These are phyloP conservation scores for Cucurbita ficifolia DNA, from an alignment of 306 rosid genomes.

Conservation along the genomic window DNA sequence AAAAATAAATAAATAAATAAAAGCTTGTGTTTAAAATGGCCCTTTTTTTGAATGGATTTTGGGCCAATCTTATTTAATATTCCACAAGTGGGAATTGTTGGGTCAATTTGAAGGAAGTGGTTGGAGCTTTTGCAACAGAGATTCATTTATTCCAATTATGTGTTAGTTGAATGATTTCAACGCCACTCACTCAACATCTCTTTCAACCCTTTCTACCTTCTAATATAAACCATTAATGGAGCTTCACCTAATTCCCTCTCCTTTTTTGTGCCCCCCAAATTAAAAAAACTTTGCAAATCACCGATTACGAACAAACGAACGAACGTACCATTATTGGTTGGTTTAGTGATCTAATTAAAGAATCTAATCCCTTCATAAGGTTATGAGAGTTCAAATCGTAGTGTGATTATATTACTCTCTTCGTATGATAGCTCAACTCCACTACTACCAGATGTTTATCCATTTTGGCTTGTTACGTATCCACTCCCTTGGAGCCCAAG, in stretches of 20 bases:
- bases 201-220: not conserved
- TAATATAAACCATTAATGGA: not conserved
- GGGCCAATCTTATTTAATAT: slow-evolving; percentile 6
- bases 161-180: slow-evolving; percentile 3
- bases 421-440: too few relatives aligned
- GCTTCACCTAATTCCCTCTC: not conserved
- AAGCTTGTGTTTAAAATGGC: not conserved
- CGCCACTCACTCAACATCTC: not conserved
- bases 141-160: slow-evolving; percentile 4
- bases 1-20: not conserved
- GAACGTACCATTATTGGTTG: not conserved
- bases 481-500: too few relatives aligned
- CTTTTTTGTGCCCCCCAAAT: too few relatives aligned
- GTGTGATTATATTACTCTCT: too few relatives aligned
- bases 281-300: not conserved
- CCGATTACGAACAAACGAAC: not conserved
- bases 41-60: not conserved
- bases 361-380: not conserved
- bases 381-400: not conserved
- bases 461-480: too few relatives aligned
- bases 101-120: slow-evolving; percentile 2
- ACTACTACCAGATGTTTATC: too few relatives aligned
- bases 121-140: slow-evolving; percentile 9
- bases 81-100: slow-evolving; percentile 4
- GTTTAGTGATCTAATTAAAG: too few relatives aligned